Evolutionary conservation across 2,329 filamentous ascomycete genomes (phyloP).

Genomic region (Clonostachys solani): DNA sequence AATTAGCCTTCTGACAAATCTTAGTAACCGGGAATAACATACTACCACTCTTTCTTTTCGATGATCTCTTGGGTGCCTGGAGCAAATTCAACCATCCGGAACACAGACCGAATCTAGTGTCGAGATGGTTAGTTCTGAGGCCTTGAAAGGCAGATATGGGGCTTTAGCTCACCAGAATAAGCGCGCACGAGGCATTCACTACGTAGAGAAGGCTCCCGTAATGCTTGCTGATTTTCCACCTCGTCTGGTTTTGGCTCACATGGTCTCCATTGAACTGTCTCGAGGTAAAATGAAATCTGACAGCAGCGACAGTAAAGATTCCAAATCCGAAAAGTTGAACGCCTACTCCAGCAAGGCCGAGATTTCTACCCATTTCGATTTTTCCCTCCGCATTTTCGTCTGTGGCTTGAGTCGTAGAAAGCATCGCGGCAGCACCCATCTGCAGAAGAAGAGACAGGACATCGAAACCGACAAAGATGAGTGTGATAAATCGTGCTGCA

Average conservation of each 20-base stretch:
- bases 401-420: conserved; percentile 26
- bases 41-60: conserved; percentile 25
- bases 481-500: conserved; percentile 16
- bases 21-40: no score
- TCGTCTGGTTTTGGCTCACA: neutral
- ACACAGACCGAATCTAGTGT: neutral
- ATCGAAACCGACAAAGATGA: conserved; percentile 34
- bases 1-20: no score
- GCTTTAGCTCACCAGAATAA: neutral
- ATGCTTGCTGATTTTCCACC: neutral
- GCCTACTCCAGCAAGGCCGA: conserved; percentile 1
- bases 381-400: conserved; percentile 19
- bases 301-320: conserved; percentile 36
- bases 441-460: conserved; percentile 31
- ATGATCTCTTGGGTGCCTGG: conserved; percentile 22
- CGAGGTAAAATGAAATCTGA: conserved; percentile 40
- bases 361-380: conserved; percentile 28
- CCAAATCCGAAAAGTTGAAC: conserved; percentile 41
- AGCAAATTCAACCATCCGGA: neutral
- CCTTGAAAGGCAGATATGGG: no score
- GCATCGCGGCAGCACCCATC: conserved; percentile 29
- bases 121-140: no score
- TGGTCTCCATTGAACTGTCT: neutral
- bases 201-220: neutral
- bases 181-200: neutral